Evolutionary conservation across 2,329 filamentous ascomycete genomes (phyloP).

Genomic region (Myriosclerotinia duriaeana): DNA sequence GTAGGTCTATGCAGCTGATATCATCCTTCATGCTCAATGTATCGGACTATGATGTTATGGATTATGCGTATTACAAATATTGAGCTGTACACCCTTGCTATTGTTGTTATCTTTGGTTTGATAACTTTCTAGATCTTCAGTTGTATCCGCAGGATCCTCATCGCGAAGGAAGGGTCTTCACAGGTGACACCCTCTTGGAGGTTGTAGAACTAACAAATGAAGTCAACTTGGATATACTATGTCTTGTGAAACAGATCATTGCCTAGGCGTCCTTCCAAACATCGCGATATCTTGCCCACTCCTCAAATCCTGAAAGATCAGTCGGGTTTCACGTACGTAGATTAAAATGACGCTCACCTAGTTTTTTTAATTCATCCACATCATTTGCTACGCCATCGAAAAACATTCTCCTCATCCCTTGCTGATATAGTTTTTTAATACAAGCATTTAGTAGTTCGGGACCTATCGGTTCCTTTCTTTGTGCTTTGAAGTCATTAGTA

Average conservation of each 20-base stretch:
- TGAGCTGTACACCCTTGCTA: not conserved
- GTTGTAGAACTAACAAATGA: not conserved
- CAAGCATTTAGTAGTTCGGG: conserved; percentile 55
- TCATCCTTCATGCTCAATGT: conserved; percentile 9
- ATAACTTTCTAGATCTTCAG: not conserved
- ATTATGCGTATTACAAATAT: conserved; percentile 9
- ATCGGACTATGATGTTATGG: conserved; percentile 10
- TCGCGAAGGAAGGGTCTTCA: not conserved
- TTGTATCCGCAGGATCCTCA: not conserved
- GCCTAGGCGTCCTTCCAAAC: conserved; percentile 48
- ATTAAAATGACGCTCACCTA: conserved; percentile 47
- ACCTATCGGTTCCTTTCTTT: conserved; percentile 48
- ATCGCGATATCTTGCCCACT: conserved; percentile 59
- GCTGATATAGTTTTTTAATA: conserved; percentile 47
- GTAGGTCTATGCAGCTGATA: conserved; percentile 11
- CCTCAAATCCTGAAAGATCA: conserved; percentile 50
- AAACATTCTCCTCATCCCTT: conserved; percentile 55
- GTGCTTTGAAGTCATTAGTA: conserved; percentile 27
- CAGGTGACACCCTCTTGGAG: conserved; percentile 1
- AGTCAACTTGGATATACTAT: not conserved
- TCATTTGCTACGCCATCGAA: conserved; percentile 55
- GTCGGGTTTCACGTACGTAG: not conserved
- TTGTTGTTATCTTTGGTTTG: not conserved
- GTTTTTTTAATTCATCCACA: conserved; percentile 50
- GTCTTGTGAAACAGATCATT: not conserved